phyloP scores from a whole-genome alignment of 1,139 yeast genomes.

The Nakaseomyces bracarensis region DNA sequence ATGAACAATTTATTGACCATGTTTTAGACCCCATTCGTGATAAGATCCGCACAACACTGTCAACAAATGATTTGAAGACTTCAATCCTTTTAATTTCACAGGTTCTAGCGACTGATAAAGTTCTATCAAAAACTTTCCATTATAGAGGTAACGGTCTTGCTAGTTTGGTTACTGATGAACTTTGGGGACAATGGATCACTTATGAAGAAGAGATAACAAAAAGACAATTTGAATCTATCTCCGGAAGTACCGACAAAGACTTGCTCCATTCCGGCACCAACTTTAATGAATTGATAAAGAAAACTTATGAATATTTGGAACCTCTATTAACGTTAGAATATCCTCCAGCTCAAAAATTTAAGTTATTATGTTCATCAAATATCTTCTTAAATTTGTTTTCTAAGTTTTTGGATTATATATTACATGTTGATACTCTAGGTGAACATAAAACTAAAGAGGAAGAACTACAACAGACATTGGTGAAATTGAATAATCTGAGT shows the following conservation, averaged over 20 bases:
- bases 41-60: conserved; percentile 28
- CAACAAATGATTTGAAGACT: conserved; percentile 20
- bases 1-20: conserved; percentile 33
- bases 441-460: conserved; percentile 34
- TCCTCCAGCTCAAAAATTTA: conserved; percentile 38
- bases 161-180: conserved; percentile 22
- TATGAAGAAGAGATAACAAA: conserved; percentile 54
- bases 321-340: conserved; percentile 39
- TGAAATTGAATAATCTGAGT: conserved; percentile 34
- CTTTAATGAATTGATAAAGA: conserved; percentile 47
- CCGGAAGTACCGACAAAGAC: conserved; percentile 42
- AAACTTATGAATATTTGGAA: conserved; percentile 51
- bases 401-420: conserved; percentile 46
- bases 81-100: conserved; percentile 27
- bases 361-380: conserved; percentile 58
- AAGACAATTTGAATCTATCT: conserved; percentile 51
- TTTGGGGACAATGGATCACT: conserved; percentile 55
- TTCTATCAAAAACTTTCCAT: conserved; percentile 20
- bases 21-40: conserved; percentile 31
- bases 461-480: conserved; percentile 33
- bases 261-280: conserved; percentile 47
- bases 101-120: conserved; percentile 29
- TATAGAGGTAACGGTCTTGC: conserved; percentile 28
- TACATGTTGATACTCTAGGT: conserved; percentile 39
- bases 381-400: conserved; percentile 62